phyloP scores from a whole-genome alignment of 441 rosid genomes.

The Pelargonium citronellum region DNA sequence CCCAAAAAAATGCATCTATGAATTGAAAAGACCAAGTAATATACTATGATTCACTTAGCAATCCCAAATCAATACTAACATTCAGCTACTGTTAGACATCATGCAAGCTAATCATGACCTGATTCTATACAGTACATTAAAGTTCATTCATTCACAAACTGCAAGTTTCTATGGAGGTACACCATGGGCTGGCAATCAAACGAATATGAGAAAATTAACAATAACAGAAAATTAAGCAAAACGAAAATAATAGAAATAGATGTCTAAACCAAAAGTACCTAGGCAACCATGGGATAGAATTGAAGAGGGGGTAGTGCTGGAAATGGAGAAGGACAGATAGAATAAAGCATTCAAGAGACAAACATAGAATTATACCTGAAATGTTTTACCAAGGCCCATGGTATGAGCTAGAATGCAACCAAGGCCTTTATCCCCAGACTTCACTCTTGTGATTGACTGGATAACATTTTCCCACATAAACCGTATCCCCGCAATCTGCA shows the following conservation, averaged over 20 bases:
- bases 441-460: slow-evolving; percentile 79
- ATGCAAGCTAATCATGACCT: not conserved
- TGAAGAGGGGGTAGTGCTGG: not conserved
- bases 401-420: slow-evolving; percentile 99
- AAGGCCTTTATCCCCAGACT: slow-evolving; percentile 95
- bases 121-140: not conserved
- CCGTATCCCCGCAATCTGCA: slow-evolving; percentile 93
- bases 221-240: too few species aligned
- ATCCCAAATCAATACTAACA: too few species aligned
- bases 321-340: too few species aligned
- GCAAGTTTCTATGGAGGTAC: too few species aligned
- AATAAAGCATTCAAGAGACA: slow-evolving; percentile 7
- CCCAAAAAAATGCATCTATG: slow-evolving; percentile 13
- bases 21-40: not conserved
- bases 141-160: not conserved
- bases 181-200: too few species aligned
- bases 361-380: slow-evolving; percentile 62
- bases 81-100: too few species aligned
- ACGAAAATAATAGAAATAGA: too few species aligned
- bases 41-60: too few species aligned
- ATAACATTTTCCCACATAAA: slow-evolving; percentile 99
- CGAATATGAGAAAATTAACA: too few species aligned
- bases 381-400: slow-evolving; percentile 99
- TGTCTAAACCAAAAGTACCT: too few species aligned
- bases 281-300: not conserved